Conservation (phyloP, 306 rosid genomes). For the Prosopis cineraria region DNA sequence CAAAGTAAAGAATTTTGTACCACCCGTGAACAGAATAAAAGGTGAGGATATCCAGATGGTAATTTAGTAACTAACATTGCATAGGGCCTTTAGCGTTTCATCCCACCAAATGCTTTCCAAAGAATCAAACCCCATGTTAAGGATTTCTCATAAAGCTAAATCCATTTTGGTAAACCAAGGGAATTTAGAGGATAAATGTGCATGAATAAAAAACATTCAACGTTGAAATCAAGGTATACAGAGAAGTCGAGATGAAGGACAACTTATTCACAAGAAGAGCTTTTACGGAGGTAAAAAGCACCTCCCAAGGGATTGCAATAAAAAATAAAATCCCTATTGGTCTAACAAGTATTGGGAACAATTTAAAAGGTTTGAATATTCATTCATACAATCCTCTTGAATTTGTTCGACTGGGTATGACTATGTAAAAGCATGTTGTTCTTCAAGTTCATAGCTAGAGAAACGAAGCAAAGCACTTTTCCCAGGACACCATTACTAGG, state of each 20-base stretch:
- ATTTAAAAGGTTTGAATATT: no score
- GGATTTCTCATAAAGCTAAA: neutral
- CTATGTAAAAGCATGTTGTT: neutral
- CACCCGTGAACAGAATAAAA: neutral
- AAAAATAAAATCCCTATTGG: neutral
- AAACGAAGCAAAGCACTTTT: neutral
- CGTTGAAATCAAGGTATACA: no score
- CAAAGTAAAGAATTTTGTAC: neutral
- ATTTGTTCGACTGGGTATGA: neutral
- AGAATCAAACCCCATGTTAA: neutral
- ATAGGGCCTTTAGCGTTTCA: no score
- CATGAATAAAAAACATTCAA: neutral
- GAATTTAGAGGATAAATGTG: neutral
- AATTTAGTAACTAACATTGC: neutral
- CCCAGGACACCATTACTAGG: neutral
- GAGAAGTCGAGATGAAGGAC: neutral
- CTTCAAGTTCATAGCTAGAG: neutral
- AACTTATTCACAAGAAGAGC: neutral
- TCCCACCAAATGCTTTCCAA: neutral
- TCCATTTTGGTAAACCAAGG: neutral
- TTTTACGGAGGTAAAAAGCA: neutral
- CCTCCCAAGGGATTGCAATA: neutral
- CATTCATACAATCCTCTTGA: neutral
- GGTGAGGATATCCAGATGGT: neutral
- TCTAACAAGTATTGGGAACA: no score